Evolutionary conservation across 257 asterid species (phyloP), one percentile per base, ranked within the genome.

Genomic region (Fraxinus anomala): DNA sequence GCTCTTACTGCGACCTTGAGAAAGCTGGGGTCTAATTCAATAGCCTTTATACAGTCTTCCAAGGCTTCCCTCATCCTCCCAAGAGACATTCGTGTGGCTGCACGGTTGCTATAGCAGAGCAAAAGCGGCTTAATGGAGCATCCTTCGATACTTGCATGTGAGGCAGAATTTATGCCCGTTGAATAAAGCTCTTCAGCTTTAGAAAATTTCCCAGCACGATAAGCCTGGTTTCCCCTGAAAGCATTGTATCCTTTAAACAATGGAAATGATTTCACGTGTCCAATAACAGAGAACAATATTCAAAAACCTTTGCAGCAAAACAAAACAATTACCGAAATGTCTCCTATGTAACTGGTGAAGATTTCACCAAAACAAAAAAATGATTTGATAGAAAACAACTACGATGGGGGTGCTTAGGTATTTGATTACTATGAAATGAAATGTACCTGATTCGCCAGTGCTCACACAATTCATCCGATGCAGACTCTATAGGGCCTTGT

Each of bases 61-160:
- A 95, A 82, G 74, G 99, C 99, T 84, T 93, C 98, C 78, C 96
- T 87, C 87, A 93, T 83, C 86, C 97, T 89, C 78, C 89, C 88
- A 80, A 93, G 92, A 49, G 91, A 86, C 98, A 95, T 92, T 75
- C 94, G 94, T 14, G 98, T 87, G 56, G 99, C 99, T 76, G 99
- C 99, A 63, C 98, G 96, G 77, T 96, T 96, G 89, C 98, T 91
- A 82, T 96, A 96, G 89, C 98, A 96, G 70, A 96, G 87, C 80
- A 91, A 78, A 73, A 90, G 89, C 65, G 97, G 91, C 74, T 85
- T 80, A 73, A 83, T 63, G 80, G 85, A 73, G 73, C 73, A 70
- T 70, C 87, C 95, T 13, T 76, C 37, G 28, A 75, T 75, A 82
- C 79, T 75, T 59, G 69, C 73, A 68, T 65, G 84, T 59, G 83